Conservation (phyloP, 2,329 filamentous ascomycete genomes). For the Nothomitra cinnamomea region DNA sequence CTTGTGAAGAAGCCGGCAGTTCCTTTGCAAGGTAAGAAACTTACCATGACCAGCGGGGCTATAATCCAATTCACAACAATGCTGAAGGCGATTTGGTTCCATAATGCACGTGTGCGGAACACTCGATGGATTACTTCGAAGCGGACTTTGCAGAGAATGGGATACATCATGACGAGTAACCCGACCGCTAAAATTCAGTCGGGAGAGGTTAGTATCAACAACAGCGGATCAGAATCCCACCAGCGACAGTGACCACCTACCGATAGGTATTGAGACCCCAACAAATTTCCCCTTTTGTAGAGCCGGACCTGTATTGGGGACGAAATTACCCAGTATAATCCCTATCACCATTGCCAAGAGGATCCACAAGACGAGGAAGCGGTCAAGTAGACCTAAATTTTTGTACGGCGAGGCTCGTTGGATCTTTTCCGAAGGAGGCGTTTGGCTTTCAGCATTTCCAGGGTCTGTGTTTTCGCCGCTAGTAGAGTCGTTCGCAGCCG, state of each 20-base stretch:
- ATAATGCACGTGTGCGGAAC: conserved; percentile 43
- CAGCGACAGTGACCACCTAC: conserved; percentile 22
- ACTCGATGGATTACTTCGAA: conserved; percentile 58
- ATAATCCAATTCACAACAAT: conserved; percentile 69
- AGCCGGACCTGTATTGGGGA: conserved; percentile 40
- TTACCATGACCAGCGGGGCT: conserved; percentile 58
- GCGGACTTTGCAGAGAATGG: conserved; percentile 72
- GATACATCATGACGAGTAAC: conserved; percentile 85
- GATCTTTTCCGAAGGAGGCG: background rate
- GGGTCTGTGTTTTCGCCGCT: too few relatives aligned
- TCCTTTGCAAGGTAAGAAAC: background rate
- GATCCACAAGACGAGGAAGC: conserved; percentile 55
- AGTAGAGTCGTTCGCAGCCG: too few relatives aligned
- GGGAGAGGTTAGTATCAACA: too few relatives aligned
- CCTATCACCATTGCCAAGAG: conserved; percentile 62
- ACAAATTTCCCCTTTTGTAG: conserved; percentile 58
- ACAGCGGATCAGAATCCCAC: too few relatives aligned
- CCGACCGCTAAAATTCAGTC: conserved; percentile 43
- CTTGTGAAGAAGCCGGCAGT: background rate
- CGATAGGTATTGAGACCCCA: conserved; percentile 50
- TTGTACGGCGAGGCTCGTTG: background rate
- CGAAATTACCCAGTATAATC: conserved; percentile 61
- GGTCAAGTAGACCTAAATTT: conserved; percentile 30
- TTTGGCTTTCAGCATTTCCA: background rate
- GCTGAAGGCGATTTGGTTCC: conserved; percentile 66